Conservation (phyloP, 306 rosid species). For the cucumber (Cucumis sativus) region DNA sequence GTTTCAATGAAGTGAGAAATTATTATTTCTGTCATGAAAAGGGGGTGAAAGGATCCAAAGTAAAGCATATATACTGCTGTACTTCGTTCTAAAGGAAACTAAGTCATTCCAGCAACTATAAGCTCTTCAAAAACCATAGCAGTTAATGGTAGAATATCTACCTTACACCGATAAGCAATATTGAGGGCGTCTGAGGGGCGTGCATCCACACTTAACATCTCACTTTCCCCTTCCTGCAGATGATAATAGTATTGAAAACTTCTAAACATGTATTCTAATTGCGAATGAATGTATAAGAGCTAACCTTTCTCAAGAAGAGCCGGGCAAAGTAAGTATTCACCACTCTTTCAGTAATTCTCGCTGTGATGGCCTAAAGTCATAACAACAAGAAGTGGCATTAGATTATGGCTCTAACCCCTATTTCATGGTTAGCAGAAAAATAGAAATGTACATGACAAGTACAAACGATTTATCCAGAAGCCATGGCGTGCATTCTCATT, state of each 20-base stretch:
- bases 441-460: not conserved
- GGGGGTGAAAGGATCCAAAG: not conserved
- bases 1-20: not conserved
- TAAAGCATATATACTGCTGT: not conserved
- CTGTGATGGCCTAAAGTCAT: constrained; percentile 60
- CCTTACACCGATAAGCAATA: constrained; percentile 85
- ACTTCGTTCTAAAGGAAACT: not conserved
- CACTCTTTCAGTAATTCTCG: constrained; percentile 75
- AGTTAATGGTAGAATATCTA: constrained; percentile 13
- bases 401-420: not conserved
- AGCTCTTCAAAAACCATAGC: not conserved
- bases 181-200: constrained; percentile 96
- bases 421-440: not conserved
- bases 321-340: constrained; percentile 78
- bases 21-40: not conserved
- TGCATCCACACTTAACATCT: constrained; percentile 61
- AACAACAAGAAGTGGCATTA: not conserved
- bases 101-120: not conserved
- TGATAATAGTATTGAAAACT: constrained; percentile 7
- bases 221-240: constrained; percentile 75
- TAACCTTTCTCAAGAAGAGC: constrained; percentile 72
- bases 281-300: constrained; percentile 1
- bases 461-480: not conserved
- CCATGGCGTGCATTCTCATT: not conserved
- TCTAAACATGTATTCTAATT: not conserved